phyloP scores from a whole-genome alignment of 805 yeast genomes.

The Kodamaea sagamina region DNA sequence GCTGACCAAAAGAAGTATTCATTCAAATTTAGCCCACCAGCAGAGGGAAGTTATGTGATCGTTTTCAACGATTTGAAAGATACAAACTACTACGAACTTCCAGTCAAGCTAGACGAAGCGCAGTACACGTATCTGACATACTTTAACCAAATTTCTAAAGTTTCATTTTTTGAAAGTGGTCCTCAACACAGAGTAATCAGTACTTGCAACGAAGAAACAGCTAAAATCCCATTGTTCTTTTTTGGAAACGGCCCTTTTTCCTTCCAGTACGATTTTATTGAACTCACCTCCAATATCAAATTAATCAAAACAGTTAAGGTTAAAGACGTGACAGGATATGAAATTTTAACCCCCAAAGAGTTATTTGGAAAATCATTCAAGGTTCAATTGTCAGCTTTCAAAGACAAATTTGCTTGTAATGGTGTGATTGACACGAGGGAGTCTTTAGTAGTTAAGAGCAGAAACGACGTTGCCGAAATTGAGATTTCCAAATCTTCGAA shows the following conservation, averaged over 20 bases:
- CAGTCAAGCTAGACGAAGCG: conserved; percentile 30
- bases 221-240: conserved; percentile 54
- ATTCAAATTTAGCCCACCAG: conserved; percentile 71
- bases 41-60: conserved; percentile 80
- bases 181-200: conserved; percentile 20
- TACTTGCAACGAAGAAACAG: conserved; percentile 33
- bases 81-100: conserved; percentile 52
- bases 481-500: conserved; percentile 17
- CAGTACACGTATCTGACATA: conserved; percentile 64
- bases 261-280: conserved; percentile 67
- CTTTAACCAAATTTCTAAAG: conserved; percentile 66
- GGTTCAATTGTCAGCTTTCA: conserved; percentile 61
- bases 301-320: conserved; percentile 32
- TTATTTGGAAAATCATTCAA: conserved; percentile 72
- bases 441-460: conserved; percentile 54
- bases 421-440: conserved; percentile 69
- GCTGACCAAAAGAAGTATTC: conserved; percentile 26
- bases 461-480: conserved; percentile 64
- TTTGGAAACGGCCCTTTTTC: conserved; percentile 82
- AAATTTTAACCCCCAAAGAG: conserved; percentile 57
- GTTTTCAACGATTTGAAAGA: conserved; percentile 68
- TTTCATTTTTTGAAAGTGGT: conserved; percentile 29
- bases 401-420: conserved; percentile 76
- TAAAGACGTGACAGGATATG: conserved; percentile 38
- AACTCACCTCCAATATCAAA: conserved; percentile 31